Evolutionary conservation across 352 stramenopile species (phyloP), one percentile per base, ranked within the genome.

Genomic region (Sclerospora graminicola): DNA sequence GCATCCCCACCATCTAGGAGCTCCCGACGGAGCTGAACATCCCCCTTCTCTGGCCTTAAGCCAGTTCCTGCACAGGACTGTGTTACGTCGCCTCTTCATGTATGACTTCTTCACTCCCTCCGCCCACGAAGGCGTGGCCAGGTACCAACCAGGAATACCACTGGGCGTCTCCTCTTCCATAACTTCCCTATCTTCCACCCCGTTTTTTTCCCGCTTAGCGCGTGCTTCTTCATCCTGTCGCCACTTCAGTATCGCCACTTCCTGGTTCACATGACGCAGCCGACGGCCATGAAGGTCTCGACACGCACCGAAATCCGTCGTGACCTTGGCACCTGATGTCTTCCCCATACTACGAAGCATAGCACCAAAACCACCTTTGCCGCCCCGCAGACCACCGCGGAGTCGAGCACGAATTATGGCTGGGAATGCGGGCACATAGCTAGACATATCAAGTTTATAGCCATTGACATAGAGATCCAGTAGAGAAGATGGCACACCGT

Each of bases 161-260:
- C 81, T 90, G 7, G 79, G 63, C 14, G 81, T 93, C 13, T 89
- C 76, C 37, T 93, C 81, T 7, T 87, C 74, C 40, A 83, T 31
- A n/a, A 82, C 32, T 48, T 93, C 78, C 16, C 66, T 47, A 14
- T 89, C 79, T 7, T 60, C 63, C 8, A 89, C 35, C 26, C 63
- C 70, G 6, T 71, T 46, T 23, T 74, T 70, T 31, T 72, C 63
- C 24, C 59, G 59, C 27, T 69, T 51, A 29, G 66, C 61, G 18
- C 79, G 75, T 10, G 51, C 40, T 26, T 73, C 69, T 29, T 51
- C 48, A 15, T 88, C 74, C 32, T 88, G 57, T 11, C 51, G 62
- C 81, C 78, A 93, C 58, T 93, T 90, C 34, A 72, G 58, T 61
- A 90, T 77, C 1, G 74, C 74, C 46, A 93, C 76, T 54, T 93